Percentiles rank a stretch among this genome's conserved stretches.
phyloP scores from a whole-genome alignment of 148 eudicot species.

The Chenopodium quinoa region DNA sequence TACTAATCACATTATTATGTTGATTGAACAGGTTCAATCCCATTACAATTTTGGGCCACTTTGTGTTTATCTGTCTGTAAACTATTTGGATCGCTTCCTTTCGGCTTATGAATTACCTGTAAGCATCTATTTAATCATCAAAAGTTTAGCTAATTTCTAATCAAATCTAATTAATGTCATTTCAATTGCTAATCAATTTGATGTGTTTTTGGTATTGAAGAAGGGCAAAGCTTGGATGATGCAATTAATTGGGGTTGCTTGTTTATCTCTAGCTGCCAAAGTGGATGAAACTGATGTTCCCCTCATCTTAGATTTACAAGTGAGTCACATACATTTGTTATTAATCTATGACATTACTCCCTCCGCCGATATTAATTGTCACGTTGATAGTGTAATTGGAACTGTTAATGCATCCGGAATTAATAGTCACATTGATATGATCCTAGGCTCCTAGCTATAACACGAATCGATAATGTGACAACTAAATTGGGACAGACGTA shows the following conservation, averaged over 20 bases:
- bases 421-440: not conserved
- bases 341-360: not conserved
- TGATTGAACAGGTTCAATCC: conserved; percentile 56
- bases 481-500: not conserved
- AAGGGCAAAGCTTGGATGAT: conserved; percentile 70
- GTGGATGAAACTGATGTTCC: conserved; percentile 76
- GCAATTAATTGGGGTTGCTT: conserved; percentile 71
- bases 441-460: no score
- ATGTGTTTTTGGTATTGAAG: conserved; percentile 25
- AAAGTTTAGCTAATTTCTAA: not conserved
- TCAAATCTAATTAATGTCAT: not conserved
- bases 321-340: conserved; percentile 10
- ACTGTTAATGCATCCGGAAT: not conserved
- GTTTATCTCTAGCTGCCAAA: conserved; percentile 72
- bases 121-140: conserved; percentile 28
- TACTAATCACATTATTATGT: conserved; percentile 15
- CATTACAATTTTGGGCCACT: conserved; percentile 73
- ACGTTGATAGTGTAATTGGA: not conserved
- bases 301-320: conserved; percentile 63
- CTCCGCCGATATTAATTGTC: not conserved
- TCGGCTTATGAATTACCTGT: conserved; percentile 61
- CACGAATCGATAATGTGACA: not conserved
- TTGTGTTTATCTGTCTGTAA: conserved; percentile 58
- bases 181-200: not conserved
- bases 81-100: conserved; percentile 78